A percentile compares a stretch with the other conserved stretches of the same genome.
phyloP scores from a whole-genome alignment of 2,329 filamentous ascomycete species.

The Epichloe scottii region DNA sequence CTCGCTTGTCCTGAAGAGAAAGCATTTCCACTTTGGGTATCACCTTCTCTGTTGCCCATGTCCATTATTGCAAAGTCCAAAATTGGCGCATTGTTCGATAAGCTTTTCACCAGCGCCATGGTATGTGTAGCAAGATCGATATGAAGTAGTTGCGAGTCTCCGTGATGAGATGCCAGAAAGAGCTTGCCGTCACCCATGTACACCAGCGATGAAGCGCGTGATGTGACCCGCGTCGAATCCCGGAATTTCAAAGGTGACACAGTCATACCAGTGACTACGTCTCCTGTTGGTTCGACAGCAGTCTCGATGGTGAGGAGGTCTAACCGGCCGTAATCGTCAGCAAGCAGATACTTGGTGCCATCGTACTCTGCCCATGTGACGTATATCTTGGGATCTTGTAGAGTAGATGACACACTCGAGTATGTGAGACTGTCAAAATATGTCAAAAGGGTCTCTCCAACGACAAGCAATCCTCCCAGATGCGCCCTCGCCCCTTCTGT shows the following conservation, averaged over 20 bases:
- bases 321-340: conserved; percentile 79
- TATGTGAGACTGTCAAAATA: conserved; percentile 75
- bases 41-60: conserved; percentile 72
- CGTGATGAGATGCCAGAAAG: conserved; percentile 85
- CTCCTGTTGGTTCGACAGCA: conserved; percentile 48
- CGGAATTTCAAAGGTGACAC: conserved; percentile 35
- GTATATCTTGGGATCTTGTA: conserved; percentile 71
- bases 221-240: conserved; percentile 34
- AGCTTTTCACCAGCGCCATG: conserved; percentile 57
- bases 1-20: conserved; percentile 92
- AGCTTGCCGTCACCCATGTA: conserved; percentile 63
- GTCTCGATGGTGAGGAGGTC: conserved; percentile 74
- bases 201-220: conserved; percentile 64
- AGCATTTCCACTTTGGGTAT: conserved; percentile 64
- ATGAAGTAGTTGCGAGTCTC: conserved; percentile 74
- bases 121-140: conserved; percentile 30
- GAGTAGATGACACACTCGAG: conserved; percentile 47
- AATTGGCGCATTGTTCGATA: conserved; percentile 72
- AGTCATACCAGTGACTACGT: conserved; percentile 60
- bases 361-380: conserved; percentile 86
- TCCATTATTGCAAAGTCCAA: conserved; percentile 95
- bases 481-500: conserved; percentile 40
- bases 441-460: conserved; percentile 69
- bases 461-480: conserved; percentile 57
- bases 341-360: conserved; percentile 69